Base-by-base conservation (phyloP, 1,284 basidiomycete species). In the Acaromyces ingoldii region DNA sequence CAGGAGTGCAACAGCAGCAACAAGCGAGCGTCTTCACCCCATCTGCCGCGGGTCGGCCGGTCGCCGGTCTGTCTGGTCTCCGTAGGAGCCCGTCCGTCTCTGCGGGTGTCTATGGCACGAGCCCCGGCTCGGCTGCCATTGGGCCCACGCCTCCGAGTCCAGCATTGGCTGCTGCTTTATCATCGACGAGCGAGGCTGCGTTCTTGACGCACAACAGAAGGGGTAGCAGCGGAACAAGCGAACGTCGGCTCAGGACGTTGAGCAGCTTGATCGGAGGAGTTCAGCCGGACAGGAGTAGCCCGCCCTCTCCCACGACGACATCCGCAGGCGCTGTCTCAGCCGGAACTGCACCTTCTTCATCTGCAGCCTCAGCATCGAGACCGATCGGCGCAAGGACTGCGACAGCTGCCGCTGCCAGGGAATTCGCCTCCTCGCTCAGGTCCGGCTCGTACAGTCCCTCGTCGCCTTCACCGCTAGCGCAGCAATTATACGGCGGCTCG, bases 31-130 rank as follows among this genome's bases (percentile, higher is more conserved):
- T 67, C 2, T 69, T 69, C 48, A 61, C 59, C 49, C 55, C 62
- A 1, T 58, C 57, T 33, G 51, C 60, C 10, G 46, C 62, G 4
- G 58, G 58, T 6, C 55, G 59, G 6, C 57, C 63, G 25, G 45
- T 63, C n/a, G 66, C 66, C 1, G 66, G 66, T 4, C 58, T 69
- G 2, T 67, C 66, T 5, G 67, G 62, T 24, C 40, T 69, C 11
- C 46, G 66, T 10, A 47, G 63, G 17, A 61, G 52, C 29, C 47
- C 26, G 3, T 49, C 31, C 4, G 41, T 46, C 11, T 15, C 48
- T 10, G 31, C 22, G 6, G n/a, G 47, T 2, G 28, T 26, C 4
- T 17, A 28, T 21, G 30, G 34, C 29, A 30, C 40, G 6, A 24
- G 25, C 43, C 25, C 50, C 24, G 40, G 17, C 22, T 40, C 47